These are phyloP conservation scores for Stemphylium vesicarium DNA, from an alignment of 2,329 filamentous ascomycete species.

Conservation along the genomic window DNA sequence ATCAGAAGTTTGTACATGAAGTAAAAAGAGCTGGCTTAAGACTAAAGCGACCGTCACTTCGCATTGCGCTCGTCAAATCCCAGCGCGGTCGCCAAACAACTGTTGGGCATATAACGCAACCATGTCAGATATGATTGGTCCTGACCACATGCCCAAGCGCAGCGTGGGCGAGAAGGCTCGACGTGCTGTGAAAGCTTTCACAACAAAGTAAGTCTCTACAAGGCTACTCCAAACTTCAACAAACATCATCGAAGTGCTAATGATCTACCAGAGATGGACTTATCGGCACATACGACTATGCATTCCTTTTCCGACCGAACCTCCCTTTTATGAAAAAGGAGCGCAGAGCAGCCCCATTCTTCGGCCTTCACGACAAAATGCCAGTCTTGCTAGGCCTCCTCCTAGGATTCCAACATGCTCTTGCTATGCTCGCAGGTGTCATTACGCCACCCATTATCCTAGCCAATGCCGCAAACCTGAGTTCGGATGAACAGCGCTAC, in stretches of 20 bases:
- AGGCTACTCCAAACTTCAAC: too few species aligned
- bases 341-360: slow-evolving; percentile 73
- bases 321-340: slow-evolving; percentile 78
- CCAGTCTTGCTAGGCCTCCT: slow-evolving; percentile 76
- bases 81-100: neutral
- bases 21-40: neutral
- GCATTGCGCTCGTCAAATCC: neutral
- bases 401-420: slow-evolving; percentile 78
- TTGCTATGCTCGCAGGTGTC: slow-evolving; percentile 72
- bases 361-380: slow-evolving; percentile 80
- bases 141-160: slow-evolving; percentile 50
- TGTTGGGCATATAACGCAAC: neutral
- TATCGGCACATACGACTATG: slow-evolving; percentile 88
- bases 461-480: slow-evolving; percentile 68
- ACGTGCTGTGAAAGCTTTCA: slow-evolving; percentile 54
- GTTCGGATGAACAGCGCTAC: slow-evolving; percentile 69
- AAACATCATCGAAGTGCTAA: neutral
- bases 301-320: slow-evolving; percentile 80
- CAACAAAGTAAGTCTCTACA: slow-evolving; percentile 52
- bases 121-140: slow-evolving; percentile 53
- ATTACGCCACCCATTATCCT: slow-evolving; percentile 82
- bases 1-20: slow-evolving; percentile 11
- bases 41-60: neutral
- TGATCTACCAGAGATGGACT: slow-evolving; percentile 66
- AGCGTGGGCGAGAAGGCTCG: slow-evolving; percentile 51